Conservation (phyloP, 1,284 basidiomycete genomes). For the Leucoagaricus sp. region DNA sequence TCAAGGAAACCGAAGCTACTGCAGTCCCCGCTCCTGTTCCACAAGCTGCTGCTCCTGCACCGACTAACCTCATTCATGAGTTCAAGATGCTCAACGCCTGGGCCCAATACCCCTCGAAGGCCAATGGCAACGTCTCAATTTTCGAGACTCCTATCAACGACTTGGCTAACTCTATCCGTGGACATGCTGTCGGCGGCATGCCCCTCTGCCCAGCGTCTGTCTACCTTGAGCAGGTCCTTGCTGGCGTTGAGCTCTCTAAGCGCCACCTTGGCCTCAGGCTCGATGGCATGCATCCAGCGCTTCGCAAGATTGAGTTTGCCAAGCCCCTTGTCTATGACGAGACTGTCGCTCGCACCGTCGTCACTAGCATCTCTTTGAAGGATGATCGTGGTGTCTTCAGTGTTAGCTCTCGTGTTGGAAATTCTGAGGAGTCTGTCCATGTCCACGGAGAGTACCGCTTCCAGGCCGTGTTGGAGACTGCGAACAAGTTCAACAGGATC, state of each 20-base stretch:
- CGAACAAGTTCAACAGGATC: conserved; percentile 40
- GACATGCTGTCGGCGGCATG: conserved; percentile 57
- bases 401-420: conserved; percentile 39
- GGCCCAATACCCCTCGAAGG: conserved; percentile 7
- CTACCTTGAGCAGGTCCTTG: conserved; percentile 58
- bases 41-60: neutral
- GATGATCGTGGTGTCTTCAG: conserved; percentile 45
- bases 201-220: conserved; percentile 71
- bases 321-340: conserved; percentile 52
- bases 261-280: conserved; percentile 31
- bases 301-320: conserved; percentile 47
- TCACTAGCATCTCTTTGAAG: conserved; percentile 41
- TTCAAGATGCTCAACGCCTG: conserved; percentile 14
- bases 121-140: conserved; percentile 3
- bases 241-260: conserved; percentile 41
- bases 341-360: conserved; percentile 33
- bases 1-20: conserved; percentile 30
- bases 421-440: conserved; percentile 40
- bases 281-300: conserved; percentile 36
- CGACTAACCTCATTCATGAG: conserved; percentile 3
- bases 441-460: conserved; percentile 48
- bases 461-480: conserved; percentile 31
- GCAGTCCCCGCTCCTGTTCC: conserved; percentile 1
- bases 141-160: conserved; percentile 48
- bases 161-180: conserved; percentile 51